Conservation (phyloP, 768 basidiomycete genomes). For the Calvatia gigantea region DNA sequence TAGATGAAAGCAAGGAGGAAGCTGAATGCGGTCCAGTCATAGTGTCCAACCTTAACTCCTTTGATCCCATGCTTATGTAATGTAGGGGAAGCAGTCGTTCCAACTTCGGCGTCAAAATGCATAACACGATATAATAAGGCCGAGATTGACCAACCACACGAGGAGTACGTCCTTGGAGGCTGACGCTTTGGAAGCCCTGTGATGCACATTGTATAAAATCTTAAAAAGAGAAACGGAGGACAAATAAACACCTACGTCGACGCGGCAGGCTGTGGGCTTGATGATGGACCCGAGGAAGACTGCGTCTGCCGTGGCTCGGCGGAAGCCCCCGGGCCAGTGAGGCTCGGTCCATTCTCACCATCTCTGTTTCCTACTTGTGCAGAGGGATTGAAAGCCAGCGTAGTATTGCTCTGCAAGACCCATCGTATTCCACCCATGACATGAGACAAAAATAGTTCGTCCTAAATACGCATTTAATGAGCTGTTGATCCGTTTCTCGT, state of each 20-base stretch:
- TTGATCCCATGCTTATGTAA: not conserved
- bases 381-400: constrained; percentile 56
- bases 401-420: constrained; percentile 69
- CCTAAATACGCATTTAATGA: constrained; percentile 32
- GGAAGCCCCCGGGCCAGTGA: not conserved
- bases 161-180: not conserved
- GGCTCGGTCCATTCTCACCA: not conserved
- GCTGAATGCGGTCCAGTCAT: not conserved
- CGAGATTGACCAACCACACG: not conserved
- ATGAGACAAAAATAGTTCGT: constrained; percentile 67
- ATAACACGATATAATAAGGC: not conserved
- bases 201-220: no score
- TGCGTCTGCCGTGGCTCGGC: no score
- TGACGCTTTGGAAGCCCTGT: not conserved
- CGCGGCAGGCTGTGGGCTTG: no score
- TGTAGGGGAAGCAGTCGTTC: not conserved
- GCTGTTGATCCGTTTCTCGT: not conserved
- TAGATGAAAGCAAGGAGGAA: not conserved
- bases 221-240: not conserved
- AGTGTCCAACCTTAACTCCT: not conserved
- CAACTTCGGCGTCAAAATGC: not conserved
- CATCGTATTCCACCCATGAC: constrained; percentile 74
- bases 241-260: not conserved
- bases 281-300: no score
- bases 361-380: constrained; percentile 54